Evolutionary conservation across 2,329 filamentous ascomycete genomes (phyloP).

Genomic region (Xylaria sp.): DNA sequence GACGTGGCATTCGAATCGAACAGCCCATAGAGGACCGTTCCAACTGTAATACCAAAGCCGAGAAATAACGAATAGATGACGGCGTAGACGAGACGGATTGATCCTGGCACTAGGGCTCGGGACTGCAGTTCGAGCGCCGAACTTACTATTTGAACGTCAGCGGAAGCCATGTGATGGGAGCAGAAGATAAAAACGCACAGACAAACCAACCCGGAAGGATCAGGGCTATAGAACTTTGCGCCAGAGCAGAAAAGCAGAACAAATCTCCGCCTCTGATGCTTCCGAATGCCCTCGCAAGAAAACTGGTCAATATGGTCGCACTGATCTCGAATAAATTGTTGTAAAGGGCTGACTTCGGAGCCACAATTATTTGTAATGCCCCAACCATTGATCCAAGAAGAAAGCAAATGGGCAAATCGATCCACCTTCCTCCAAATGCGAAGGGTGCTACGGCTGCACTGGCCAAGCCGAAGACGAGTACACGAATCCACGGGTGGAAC

Average conservation of each 20-base stretch:
- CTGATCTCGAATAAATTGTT: constrained; percentile 63
- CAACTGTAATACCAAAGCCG: constrained; percentile 73
- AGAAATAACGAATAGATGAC: constrained; percentile 79
- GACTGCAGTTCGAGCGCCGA: constrained; percentile 72
- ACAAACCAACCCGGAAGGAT: constrained; percentile 73
- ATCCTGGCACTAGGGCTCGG: constrained; percentile 74
- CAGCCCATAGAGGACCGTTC: constrained; percentile 56
- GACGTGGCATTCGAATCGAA: constrained; percentile 54
- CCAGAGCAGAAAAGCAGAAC: constrained; percentile 77
- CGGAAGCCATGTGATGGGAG: not conserved
- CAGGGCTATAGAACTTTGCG: constrained; percentile 78
- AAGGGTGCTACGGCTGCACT: constrained; percentile 46
- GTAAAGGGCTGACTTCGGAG: constrained; percentile 78
- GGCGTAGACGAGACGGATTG: constrained; percentile 78
- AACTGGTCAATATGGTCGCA: constrained; percentile 72
- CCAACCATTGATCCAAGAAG: constrained; percentile 46
- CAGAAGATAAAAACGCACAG: constrained; percentile 38
- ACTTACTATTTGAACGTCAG: constrained; percentile 43
- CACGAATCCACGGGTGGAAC: constrained; percentile 45
- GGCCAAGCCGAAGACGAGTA: constrained; percentile 46
- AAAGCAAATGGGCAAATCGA: constrained; percentile 47
- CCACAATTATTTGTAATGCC: constrained; percentile 75
- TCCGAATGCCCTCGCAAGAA: constrained; percentile 74
- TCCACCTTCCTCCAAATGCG: constrained; percentile 45
- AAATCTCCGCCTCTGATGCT: constrained; percentile 67